Base-by-base conservation (phyloP, 148 eudicot species). In the Chenopodium suecicum region DNA sequence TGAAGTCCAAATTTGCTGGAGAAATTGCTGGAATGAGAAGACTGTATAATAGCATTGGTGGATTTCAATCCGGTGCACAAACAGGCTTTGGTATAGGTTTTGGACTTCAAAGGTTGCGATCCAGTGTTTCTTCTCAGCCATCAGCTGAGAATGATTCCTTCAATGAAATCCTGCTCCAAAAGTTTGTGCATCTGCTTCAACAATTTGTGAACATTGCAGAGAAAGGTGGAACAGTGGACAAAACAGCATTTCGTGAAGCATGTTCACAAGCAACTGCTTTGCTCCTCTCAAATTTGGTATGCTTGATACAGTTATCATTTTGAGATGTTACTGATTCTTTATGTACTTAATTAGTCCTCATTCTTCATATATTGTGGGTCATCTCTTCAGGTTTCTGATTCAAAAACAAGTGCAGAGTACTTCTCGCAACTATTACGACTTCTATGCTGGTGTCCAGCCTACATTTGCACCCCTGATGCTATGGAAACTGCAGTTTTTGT, bases 361-460 rank as follows among this genome's bases (percentile, higher is more conserved):
- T 69, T 78, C 70, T 71, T 54, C 14, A 4, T 50, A 19, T 85
- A 76, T 37, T 62, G 47, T 72, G 81, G 48, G 64, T 62, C 66
- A 81, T 73, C 77, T 82, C 34, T 79, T 29, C 84, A 95, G 99
- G 90, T 81, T 76, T 90, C 93, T 85, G 90, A 87, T 85, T 87
- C 89, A 78, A 92, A 91, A 86, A 72, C 90, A 67, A 90, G 89
- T 77, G 87, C 89, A 23, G 97, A 90, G 86, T 89, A 89, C 88
- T 97, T 97, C 83, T 94, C 99, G 7, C 98, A 97, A 86, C 92
- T 97, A 76, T 82, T 97, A 74, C 95, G 99, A 62, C 98, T 97
- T 85, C 88, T 97, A 82, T 97, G 99, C 91, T 97, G 99, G 99
- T 94, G 99, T 86, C 99, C 99, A 75, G 99, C 98, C 76, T 97